Percentiles rank a stretch among this genome's conserved stretches.
Evolutionary conservation across 1,284 basidiomycete species (phyloP).

Genomic region (Crocinoboletus sp.): DNA sequence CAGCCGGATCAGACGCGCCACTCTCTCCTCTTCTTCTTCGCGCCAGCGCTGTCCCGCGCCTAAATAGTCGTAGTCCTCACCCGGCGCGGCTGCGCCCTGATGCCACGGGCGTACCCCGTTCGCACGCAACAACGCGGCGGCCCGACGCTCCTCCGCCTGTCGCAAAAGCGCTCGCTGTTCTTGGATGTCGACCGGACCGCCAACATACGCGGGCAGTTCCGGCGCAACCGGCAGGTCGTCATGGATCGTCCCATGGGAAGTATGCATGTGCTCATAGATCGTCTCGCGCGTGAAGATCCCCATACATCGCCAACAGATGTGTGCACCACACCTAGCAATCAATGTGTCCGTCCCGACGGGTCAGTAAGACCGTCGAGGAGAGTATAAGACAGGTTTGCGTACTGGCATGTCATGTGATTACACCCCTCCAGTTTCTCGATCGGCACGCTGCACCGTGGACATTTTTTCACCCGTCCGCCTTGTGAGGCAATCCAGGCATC

Average conservation of each 20-base stretch:
- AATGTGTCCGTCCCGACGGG: no score
- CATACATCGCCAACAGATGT: conserved; percentile 53
- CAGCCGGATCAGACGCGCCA: neutral
- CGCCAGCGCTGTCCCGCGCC: neutral
- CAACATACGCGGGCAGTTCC: conserved; percentile 1
- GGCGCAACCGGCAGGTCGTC: conserved; percentile 4
- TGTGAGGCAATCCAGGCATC: conserved; percentile 38
- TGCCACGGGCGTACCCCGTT: neutral
- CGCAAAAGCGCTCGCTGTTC: conserved; percentile 21
- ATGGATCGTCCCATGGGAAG: conserved; percentile 41
- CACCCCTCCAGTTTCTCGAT: conserved; percentile 53
- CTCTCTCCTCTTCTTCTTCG: conserved; percentile 1
- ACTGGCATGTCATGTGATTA: conserved; percentile 49
- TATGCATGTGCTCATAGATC: conserved; percentile 50
- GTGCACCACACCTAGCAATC: conserved; percentile 39
- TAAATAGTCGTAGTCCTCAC: neutral
- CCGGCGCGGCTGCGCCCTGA: neutral
- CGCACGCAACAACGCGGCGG: neutral
- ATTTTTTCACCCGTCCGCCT: conserved; percentile 33
- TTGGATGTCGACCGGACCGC: conserved; percentile 17
- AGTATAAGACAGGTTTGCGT: neutral
- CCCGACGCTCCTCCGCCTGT: conserved; percentile 12
- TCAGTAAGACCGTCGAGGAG: no score
- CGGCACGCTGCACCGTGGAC: conserved; percentile 41
- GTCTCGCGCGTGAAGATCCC: conserved; percentile 29